A percentile compares a stretch with the other conserved stretches of the same genome.
These are phyloP conservation scores for Begonia peltatifolia DNA, from an alignment of 306 rosid species.

Conservation along the genomic window DNA sequence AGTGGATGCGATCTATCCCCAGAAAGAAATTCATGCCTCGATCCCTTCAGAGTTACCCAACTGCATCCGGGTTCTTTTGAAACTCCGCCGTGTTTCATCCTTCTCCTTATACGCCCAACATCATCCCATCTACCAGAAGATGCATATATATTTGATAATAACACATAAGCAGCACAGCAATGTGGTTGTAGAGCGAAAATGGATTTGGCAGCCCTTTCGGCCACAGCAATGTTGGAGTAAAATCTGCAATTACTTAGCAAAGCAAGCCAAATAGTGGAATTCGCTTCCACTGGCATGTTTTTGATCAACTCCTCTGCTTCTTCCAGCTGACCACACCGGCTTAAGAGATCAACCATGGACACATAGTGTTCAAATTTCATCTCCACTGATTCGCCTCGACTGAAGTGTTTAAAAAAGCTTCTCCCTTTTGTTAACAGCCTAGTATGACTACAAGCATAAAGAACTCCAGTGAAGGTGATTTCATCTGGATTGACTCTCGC, in stretches of 20 bases:
- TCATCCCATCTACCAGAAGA: conserved; percentile 58
- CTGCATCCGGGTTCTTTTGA: conserved; percentile 75
- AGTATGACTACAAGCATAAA: conserved; percentile 69
- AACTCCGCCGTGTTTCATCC: conserved; percentile 47
- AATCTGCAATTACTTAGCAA: conserved; percentile 53
- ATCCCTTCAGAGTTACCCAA: conserved; percentile 49
- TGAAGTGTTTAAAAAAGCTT: conserved; percentile 38
- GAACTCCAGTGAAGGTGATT: conserved; percentile 68
- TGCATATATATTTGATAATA: conserved; percentile 68
- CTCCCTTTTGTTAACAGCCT: conserved; percentile 70
- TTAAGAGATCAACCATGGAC: conserved; percentile 70
- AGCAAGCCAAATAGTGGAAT: conserved; percentile 54
- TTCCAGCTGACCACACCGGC: conserved; percentile 58
- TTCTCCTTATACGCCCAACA: conserved; percentile 38
- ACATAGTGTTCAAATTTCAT: conserved; percentile 58
- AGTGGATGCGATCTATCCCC: conserved; percentile 57
- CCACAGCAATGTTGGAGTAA: conserved; percentile 50
- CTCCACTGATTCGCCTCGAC: conserved; percentile 16
- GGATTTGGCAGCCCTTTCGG: conserved; percentile 48
- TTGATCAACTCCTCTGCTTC: conserved; percentile 55
- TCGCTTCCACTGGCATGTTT: conserved; percentile 43
- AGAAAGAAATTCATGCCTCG: conserved; percentile 40
- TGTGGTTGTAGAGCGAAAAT: conserved; percentile 40
- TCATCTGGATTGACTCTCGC: conserved; percentile 42
- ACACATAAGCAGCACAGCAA: conserved; percentile 52